phyloP scores from a whole-genome alignment of 2,329 filamentous ascomycete genomes.

The Aspergillus novofumigatus region DNA sequence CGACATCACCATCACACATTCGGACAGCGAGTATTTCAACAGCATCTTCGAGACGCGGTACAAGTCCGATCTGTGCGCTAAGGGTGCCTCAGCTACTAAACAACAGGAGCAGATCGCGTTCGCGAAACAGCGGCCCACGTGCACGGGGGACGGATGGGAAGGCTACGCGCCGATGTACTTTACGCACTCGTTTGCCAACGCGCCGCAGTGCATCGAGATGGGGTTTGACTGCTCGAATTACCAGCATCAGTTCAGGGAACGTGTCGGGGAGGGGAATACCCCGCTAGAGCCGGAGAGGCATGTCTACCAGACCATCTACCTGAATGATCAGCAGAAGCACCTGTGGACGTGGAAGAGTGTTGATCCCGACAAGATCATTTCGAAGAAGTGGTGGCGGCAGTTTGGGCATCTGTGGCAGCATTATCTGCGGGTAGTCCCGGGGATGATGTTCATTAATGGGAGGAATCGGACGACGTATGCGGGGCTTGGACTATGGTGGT shows the following conservation, averaged over 20 bases:
- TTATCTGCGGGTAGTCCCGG: constrained; percentile 61
- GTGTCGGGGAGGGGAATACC: constrained; percentile 21
- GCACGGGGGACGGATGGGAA: constrained; percentile 32
- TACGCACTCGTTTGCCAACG: constrained; percentile 53
- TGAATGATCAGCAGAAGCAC: constrained; percentile 54
- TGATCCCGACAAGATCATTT: constrained; percentile 53
- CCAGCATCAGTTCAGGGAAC: constrained; percentile 63
- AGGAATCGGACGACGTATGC: constrained; percentile 61
- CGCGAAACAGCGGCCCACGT: constrained; percentile 38
- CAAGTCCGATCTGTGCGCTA: constrained; percentile 47
- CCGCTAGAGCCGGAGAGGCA: constrained; percentile 52
- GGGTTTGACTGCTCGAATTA: constrained; percentile 74
- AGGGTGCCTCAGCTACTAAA: constrained; percentile 40
- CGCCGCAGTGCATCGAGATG: constrained; percentile 55
- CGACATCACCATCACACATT: constrained; percentile 60
- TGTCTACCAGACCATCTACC: constrained; percentile 65
- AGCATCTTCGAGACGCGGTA: constrained; percentile 55
- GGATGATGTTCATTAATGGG: constrained; percentile 69
- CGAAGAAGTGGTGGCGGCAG: constrained; percentile 61
- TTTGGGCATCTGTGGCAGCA: constrained; percentile 59
- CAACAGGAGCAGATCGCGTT: constrained; percentile 44
- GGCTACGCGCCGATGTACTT: constrained; percentile 59
- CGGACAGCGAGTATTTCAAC: constrained; percentile 55
- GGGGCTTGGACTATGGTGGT: constrained; percentile 66
- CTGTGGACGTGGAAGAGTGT: constrained; percentile 58